Evolutionary conservation across 2,329 filamentous ascomycete species (phyloP).

Genomic region (Aureobasidium musti): DNA sequence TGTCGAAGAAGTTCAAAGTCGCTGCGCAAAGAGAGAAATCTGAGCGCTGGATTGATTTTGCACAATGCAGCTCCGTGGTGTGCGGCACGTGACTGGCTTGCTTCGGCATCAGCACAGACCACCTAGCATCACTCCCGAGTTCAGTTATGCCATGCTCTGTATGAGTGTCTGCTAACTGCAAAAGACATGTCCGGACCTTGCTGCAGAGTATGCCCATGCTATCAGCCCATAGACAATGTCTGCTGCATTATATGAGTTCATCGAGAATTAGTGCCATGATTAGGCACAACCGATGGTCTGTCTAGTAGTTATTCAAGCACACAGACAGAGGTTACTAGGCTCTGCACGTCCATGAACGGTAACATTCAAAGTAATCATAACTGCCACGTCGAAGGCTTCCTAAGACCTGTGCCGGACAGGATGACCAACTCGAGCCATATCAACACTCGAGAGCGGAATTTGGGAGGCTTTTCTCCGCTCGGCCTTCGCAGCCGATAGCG

Average conservation of each 20-base stretch:
- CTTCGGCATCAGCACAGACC: not conserved
- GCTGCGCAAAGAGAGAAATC: not conserved
- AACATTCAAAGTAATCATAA: not conserved
- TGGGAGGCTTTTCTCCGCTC: conserved; percentile 15
- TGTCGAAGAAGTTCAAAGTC: conserved; percentile 25
- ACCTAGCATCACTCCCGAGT: not conserved
- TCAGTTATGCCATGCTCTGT: not conserved
- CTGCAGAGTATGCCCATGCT: not conserved
- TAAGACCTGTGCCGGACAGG: not conserved
- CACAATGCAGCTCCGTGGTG: not conserved
- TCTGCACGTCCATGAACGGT: not conserved
- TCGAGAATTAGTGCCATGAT: not conserved
- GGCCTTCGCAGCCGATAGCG: conserved; percentile 18
- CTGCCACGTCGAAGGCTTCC: not conserved
- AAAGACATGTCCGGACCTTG: not conserved
- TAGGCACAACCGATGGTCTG: not conserved
- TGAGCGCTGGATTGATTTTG: not conserved
- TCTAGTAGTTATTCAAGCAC: not conserved
- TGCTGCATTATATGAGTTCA: too few species aligned
- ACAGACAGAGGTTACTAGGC: not conserved
- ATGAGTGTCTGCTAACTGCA: not conserved
- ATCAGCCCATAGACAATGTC: not conserved
- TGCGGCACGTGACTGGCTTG: not conserved
- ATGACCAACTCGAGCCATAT: conserved; percentile 9
- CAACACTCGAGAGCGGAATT: not conserved